Base-by-base conservation (phyloP, 106 monocot species). In the Allium fistulosum region DNA sequence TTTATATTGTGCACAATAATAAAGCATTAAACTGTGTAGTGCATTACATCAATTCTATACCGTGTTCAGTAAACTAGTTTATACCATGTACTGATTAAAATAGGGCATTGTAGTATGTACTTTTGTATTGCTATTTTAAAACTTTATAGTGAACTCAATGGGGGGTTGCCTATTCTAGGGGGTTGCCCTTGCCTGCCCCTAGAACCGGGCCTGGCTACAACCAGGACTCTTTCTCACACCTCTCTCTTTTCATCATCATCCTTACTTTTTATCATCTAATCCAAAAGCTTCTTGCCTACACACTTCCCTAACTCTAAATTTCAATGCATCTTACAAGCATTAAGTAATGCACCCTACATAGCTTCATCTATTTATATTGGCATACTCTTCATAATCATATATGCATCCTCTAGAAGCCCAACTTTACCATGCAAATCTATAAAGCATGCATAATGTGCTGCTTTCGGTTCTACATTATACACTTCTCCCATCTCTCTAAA, bases 331-430 rank as follows among this genome's bases (percentile, higher is more conserved):
- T 48, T 79, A 27, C 90, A 81, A 48, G 83, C 86, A 70, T 76
- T 86, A 59, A 90, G 76, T 66, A 92, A 76, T 26, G 92, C 80
- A 66, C 87, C 92, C 92, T 80, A 92, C 0, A 71, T 82, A 46
- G 85, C 85, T 68, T 74, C 76, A 61, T 85, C 79, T 14, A 74
- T 76, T n/a, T 76, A 71, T 69, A 74, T 55, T 9, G 78, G 85
- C 88, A 88, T 88, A 22, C 68, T 74, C 63, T 58, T 79, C 59
- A 79, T 49, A 15, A 88, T 26, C 62, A 72, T 70, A 64, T 57
- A 76, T n/a, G 85, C 87, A 64, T 92, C 92, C 46, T 74, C 69
- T 49, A 88, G 16, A 28, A 85, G 82, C 53, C 88, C 87, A 61
- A 73, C 75, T 61, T 74, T 80, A 62, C 85, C 80, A 49, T 82